These are phyloP conservation scores for Acarospora socialis DNA, from an alignment of 2,329 filamentous ascomycete species.

Conservation along the genomic window DNA sequence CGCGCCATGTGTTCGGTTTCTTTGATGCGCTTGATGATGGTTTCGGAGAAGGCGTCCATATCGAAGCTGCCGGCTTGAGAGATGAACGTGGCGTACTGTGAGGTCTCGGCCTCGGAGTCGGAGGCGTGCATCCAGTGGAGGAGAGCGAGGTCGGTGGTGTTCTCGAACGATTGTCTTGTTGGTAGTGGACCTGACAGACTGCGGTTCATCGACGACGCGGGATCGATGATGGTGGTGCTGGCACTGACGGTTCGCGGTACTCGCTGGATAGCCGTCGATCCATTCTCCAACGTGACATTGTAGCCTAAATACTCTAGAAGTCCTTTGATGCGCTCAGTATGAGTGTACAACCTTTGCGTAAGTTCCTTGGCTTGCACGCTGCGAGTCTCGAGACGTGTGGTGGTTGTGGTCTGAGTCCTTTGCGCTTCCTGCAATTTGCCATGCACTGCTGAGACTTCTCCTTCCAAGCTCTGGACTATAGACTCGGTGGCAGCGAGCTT, in stretches of 20 bases:
- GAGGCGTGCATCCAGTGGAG: constrained; percentile 69
- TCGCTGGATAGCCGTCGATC: constrained; percentile 61
- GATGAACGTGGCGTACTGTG: constrained; percentile 63
- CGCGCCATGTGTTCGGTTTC: constrained; percentile 87
- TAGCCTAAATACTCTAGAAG: constrained; percentile 82
- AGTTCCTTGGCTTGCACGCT: constrained; percentile 65
- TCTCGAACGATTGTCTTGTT: constrained; percentile 42
- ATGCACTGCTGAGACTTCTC: constrained; percentile 55
- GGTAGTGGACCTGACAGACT: constrained; percentile 36
- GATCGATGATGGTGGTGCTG: constrained; percentile 28
- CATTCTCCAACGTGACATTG: constrained; percentile 58
- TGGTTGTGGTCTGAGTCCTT: no score
- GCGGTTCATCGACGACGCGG: constrained; percentile 26
- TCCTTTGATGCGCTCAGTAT: constrained; percentile 70
- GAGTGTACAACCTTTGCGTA: constrained; percentile 65
- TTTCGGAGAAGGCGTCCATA: constrained; percentile 69
- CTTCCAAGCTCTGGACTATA: constrained; percentile 60
- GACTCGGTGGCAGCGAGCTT: constrained; percentile 62
- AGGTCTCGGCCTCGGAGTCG: constrained; percentile 50
- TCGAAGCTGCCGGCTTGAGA: constrained; percentile 64
- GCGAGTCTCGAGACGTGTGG: constrained; percentile 51
- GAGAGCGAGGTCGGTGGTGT: constrained; percentile 51
- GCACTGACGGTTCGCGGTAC: constrained; percentile 40
- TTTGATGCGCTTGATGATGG: constrained; percentile 75
- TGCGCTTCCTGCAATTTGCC: no score